phyloP scores from a whole-genome alignment of 2,329 filamentous ascomycete species.

The Hymenotorrendiella dingleyae region DNA sequence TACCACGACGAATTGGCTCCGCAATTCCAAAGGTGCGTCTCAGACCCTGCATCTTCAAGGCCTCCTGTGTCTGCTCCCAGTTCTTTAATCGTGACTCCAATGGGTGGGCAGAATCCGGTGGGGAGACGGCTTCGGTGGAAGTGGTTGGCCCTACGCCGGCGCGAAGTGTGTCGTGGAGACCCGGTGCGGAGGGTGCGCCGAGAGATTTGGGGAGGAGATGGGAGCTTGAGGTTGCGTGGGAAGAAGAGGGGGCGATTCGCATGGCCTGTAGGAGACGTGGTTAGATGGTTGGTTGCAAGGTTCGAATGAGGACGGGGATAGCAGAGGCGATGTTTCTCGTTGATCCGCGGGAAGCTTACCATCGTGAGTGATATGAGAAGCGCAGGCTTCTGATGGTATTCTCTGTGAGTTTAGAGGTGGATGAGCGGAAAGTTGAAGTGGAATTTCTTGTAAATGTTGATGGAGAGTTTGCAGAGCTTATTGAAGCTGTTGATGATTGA shows the following conservation, averaged over 20 bases:
- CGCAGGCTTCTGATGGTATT: too few relatives aligned
- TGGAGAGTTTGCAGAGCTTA: too few relatives aligned
- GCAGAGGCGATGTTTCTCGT: not conserved
- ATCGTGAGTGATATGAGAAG: not conserved
- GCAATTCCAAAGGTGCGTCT: constrained; percentile 85
- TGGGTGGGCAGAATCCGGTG: constrained; percentile 65
- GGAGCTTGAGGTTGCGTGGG: constrained; percentile 60
- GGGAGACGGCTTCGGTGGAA: constrained; percentile 37
- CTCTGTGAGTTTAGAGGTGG: too few relatives aligned
- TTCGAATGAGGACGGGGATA: not conserved
- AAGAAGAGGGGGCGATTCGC: constrained; percentile 73
- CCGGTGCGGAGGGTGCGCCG: constrained; percentile 83
- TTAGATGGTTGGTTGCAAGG: constrained; percentile 3
- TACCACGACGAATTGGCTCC: constrained; percentile 84
- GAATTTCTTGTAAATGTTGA: too few relatives aligned
- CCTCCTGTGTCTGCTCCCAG: constrained; percentile 87
- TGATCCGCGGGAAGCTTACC: not conserved
- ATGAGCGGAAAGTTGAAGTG: too few relatives aligned
- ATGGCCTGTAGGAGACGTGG: constrained; percentile 56
- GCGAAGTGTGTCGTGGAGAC: constrained; percentile 89
- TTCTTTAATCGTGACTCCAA: constrained; percentile 83
- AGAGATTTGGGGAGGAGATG: constrained; percentile 53
- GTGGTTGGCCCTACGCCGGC: constrained; percentile 66
- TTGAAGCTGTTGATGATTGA: too few relatives aligned
- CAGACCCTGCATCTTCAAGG: constrained; percentile 80